Conservation (phyloP, 345 rosid genomes). For the Corchorus olitorius region DNA sequence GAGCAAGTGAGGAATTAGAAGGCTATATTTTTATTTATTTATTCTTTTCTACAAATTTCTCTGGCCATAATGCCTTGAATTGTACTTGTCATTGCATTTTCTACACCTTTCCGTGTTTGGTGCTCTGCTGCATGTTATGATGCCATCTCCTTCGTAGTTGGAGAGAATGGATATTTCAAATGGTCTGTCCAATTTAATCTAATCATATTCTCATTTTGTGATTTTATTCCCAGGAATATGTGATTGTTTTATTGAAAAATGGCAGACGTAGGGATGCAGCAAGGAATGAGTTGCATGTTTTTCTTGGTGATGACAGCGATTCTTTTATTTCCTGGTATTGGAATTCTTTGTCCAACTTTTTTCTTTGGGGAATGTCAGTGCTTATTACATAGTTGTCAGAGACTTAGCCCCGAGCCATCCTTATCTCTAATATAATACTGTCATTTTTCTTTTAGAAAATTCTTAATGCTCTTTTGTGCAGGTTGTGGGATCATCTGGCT, state of each 20-base stretch:
- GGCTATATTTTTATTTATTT: background rate
- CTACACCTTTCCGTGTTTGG: background rate
- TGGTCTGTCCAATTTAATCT: background rate
- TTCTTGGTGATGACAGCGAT: slow-evolving; percentile 89
- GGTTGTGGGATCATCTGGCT: slow-evolving; percentile 97
- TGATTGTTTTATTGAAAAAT: slow-evolving; percentile 82
- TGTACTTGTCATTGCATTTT: background rate
- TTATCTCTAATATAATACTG: background rate
- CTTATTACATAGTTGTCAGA: background rate
- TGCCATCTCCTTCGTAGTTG: background rate
- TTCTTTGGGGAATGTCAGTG: background rate
- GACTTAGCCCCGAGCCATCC: slow-evolving; percentile 16
- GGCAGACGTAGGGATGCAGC: slow-evolving; percentile 91
- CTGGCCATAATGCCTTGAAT: no score
- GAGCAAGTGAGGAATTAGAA: background rate
- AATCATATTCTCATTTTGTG: slow-evolving; percentile 4
- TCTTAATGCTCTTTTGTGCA: slow-evolving; percentile 32
- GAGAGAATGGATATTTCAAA: background rate
- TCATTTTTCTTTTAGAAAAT: background rate
- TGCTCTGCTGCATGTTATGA: background rate
- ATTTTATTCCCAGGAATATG: slow-evolving; percentile 66
- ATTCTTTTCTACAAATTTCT: background rate
- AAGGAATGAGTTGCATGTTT: slow-evolving; percentile 78
- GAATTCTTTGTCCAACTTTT: slow-evolving; percentile 8
- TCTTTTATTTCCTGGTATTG: slow-evolving; percentile 86